Evolutionary conservation across 1,139 yeast species (phyloP).

Genomic region (Blastobotrys serpentis): DNA sequence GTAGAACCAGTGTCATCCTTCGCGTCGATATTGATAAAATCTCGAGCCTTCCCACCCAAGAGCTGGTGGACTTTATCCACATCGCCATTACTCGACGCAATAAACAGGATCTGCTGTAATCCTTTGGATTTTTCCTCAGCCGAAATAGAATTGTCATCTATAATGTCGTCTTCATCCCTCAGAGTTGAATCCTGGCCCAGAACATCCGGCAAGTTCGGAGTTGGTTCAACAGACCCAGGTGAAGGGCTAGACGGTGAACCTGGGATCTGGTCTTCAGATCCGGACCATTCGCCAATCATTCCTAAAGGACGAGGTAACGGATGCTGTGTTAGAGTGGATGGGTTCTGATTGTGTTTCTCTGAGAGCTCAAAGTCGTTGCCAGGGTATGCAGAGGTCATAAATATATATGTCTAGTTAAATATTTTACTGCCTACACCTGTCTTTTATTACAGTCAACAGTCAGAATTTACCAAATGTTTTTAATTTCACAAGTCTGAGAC

Average conservation of each 20-base stretch:
- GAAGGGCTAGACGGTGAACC: constrained; percentile 5
- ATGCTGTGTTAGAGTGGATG: not conserved
- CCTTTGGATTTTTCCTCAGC: constrained; percentile 26
- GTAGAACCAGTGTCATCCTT: constrained; percentile 42
- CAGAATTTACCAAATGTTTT: not conserved
- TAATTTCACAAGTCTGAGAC: not conserved
- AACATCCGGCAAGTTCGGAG: constrained; percentile 9
- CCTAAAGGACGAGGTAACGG: constrained; percentile 9
- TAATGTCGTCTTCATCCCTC: constrained; percentile 28
- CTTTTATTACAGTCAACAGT: not conserved
- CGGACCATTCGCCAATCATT: constrained; percentile 4
- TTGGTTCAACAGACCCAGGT: constrained; percentile 6
- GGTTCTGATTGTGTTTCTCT: not conserved
- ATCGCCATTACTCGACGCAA: constrained; percentile 41
- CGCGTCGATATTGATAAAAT: constrained; percentile 36
- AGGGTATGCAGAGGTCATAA: constrained; percentile 3
- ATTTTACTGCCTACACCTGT: not conserved
- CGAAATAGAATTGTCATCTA: constrained; percentile 26
- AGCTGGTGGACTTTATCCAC: constrained; percentile 32
- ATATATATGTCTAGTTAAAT: not conserved
- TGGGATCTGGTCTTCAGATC: not conserved
- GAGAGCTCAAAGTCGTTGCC: constrained; percentile 4
- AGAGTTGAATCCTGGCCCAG: constrained; percentile 13
- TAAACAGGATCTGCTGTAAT: constrained; percentile 34
- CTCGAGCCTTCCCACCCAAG: constrained; percentile 28